Percentiles rank a stretch among this genome's conserved stretches.
These are phyloP conservation scores for Geotrichum bryndzae DNA, from an alignment of 1,139 yeast genomes.

Conservation along the genomic window DNA sequence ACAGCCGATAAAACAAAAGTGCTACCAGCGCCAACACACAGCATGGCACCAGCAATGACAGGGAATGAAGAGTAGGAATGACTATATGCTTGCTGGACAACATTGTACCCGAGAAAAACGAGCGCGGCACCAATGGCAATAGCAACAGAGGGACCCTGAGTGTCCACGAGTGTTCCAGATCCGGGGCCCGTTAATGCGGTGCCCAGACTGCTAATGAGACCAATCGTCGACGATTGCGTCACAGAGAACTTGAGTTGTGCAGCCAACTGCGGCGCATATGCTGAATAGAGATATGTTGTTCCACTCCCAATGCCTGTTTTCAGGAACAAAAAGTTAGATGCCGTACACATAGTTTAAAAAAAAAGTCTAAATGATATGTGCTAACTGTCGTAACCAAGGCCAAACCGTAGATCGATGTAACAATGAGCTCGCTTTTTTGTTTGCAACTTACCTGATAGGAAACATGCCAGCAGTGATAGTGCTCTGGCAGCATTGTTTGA, in stretches of 20 bases:
- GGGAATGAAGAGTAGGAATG: conserved; percentile 24
- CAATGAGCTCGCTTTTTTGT: too few species aligned
- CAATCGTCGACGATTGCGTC: conserved; percentile 51
- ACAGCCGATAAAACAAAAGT: conserved; percentile 38
- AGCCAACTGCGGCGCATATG: conserved; percentile 62
- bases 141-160: conserved; percentile 44
- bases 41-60: conserved; percentile 30
- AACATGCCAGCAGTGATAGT: conserved; percentile 29
- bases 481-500: conserved; percentile 12
- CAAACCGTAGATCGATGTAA: neutral
- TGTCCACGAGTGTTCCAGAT: conserved; percentile 57
- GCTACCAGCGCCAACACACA: conserved; percentile 36
- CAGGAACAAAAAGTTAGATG: too few species aligned
- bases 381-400: neutral
- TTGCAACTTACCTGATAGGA: conserved; percentile 26
- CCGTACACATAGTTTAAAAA: neutral
- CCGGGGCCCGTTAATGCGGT: conserved; percentile 55
- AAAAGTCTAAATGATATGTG: neutral
- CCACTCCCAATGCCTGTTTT: conserved; percentile 38
- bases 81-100: conserved; percentile 27
- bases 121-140: conserved; percentile 30
- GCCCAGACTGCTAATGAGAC: conserved; percentile 55
- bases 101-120: conserved; percentile 32
- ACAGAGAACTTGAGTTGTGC: conserved; percentile 46
- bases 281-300: conserved; percentile 56